A percentile compares a stretch with the other conserved stretches of the same genome.
phyloP scores from a whole-genome alignment of 2,329 filamentous ascomycete species.

The Dactylellina sp. region DNA sequence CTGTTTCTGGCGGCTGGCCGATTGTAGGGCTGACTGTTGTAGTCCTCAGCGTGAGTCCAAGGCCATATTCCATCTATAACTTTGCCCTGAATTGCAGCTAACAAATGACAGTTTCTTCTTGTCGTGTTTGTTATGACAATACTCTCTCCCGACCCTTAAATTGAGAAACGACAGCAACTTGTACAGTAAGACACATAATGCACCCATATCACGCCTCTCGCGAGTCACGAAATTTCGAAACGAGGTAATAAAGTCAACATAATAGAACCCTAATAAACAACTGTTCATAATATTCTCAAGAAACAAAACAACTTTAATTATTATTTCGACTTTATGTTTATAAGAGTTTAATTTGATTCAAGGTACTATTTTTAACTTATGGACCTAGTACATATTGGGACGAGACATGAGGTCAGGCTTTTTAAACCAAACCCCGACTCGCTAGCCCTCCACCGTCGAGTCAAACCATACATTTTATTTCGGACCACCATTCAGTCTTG shows the following conservation, averaged over 20 bases:
- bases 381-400: not conserved
- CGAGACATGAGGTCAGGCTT: not conserved
- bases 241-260: not conserved
- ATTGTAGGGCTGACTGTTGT: slow-evolving; percentile 31
- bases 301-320: not conserved
- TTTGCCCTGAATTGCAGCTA: not conserved
- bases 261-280: not conserved
- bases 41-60: slow-evolving; percentile 33
- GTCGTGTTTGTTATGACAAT: slow-evolving; percentile 31
- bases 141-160: slow-evolving; percentile 24
- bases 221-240: no score
- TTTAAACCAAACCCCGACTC: not conserved
- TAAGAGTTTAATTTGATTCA: slow-evolving; percentile 18
- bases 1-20: slow-evolving; percentile 51
- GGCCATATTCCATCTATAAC: not conserved
- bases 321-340: not conserved
- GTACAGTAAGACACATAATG: no score
- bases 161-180: no score
- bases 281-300: not conserved
- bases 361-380: slow-evolving; percentile 1
- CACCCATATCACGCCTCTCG: no score
- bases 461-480: no score
- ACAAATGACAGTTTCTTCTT: slow-evolving; percentile 38
- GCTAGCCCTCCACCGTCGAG: not conserved
- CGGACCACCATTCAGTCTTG: no score